Evolutionary conservation across 2,329 filamentous ascomycete genomes (phyloP).

Genomic region (Arthrinium phaeospermum): DNA sequence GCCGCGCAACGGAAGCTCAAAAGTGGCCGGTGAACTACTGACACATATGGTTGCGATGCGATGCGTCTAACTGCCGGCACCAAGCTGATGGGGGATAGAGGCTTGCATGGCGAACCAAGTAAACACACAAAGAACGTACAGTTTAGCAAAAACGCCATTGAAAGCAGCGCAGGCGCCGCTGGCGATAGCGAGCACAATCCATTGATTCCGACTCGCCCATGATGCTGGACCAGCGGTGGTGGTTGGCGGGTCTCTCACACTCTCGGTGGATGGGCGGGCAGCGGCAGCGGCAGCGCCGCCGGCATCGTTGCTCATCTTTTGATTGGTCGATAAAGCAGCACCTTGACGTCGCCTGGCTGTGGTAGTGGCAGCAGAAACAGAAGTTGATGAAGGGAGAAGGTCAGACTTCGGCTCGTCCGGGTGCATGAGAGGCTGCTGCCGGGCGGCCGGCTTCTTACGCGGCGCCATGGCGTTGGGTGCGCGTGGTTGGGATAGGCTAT

Average conservation of each 20-base stretch:
- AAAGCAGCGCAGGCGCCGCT: conserved; percentile 80
- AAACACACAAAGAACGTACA: conserved; percentile 58
- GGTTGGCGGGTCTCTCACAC: background rate
- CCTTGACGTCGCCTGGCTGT: background rate
- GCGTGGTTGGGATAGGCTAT: background rate
- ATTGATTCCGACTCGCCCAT: conserved; percentile 49
- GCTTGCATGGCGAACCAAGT: background rate
- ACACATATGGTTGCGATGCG: background rate
- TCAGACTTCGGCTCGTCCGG: background rate
- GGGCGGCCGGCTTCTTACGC: conserved; percentile 12
- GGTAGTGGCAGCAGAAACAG: background rate
- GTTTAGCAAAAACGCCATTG: conserved; percentile 83
- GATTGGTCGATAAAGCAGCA: background rate
- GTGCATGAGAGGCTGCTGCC: background rate
- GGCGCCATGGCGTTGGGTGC: conserved; percentile 1
- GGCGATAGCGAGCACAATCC: conserved; percentile 73
- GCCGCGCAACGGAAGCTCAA: background rate
- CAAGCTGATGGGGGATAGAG: background rate
- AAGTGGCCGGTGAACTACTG: background rate
- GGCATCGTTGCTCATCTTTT: background rate
- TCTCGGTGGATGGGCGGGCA: background rate
- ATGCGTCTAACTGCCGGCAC: background rate
- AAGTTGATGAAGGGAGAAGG: background rate
- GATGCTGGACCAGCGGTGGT: conserved; percentile 22
- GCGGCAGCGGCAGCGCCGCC: background rate